Evolutionary conservation across 148 eudicot genomes (phyloP).

Genomic region (Oxyria digyna): DNA sequence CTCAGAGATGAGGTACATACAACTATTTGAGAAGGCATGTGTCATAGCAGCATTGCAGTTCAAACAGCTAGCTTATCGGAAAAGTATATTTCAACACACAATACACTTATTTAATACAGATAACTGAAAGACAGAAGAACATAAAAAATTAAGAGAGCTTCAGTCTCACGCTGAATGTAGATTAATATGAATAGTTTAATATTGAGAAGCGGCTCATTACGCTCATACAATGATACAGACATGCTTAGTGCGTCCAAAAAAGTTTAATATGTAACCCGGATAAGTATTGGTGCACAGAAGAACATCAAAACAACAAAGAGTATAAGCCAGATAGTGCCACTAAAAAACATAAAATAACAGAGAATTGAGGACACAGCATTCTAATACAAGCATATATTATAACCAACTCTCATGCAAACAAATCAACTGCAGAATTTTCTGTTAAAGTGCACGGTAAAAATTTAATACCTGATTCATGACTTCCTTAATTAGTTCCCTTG

Average conservation of each 20-base stretch:
- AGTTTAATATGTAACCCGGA: background rate
- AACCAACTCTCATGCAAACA: background rate
- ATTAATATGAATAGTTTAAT: background rate
- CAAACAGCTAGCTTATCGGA: background rate
- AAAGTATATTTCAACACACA: too few relatives aligned
- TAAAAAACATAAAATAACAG: background rate
- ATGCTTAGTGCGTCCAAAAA: background rate
- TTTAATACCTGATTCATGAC: slow-evolving; percentile 83
- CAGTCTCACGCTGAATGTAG: background rate
- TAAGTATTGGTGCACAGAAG: background rate
- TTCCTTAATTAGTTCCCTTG: slow-evolving; percentile 79
- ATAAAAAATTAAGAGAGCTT: background rate
- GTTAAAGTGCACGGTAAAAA: background rate
- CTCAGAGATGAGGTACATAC: background rate
- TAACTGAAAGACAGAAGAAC: background rate
- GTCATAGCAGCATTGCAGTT: background rate
- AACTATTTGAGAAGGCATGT: background rate
- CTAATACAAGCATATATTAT: background rate
- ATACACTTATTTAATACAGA: background rate
- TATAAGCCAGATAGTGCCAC: background rate
- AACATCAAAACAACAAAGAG: background rate
- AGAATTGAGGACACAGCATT: background rate
- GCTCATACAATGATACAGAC: background rate
- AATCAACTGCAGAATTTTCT: background rate
- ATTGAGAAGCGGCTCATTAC: background rate